phyloP scores from a whole-genome alignment of 257 asterid species.

The Primulina huaijiensis region DNA sequence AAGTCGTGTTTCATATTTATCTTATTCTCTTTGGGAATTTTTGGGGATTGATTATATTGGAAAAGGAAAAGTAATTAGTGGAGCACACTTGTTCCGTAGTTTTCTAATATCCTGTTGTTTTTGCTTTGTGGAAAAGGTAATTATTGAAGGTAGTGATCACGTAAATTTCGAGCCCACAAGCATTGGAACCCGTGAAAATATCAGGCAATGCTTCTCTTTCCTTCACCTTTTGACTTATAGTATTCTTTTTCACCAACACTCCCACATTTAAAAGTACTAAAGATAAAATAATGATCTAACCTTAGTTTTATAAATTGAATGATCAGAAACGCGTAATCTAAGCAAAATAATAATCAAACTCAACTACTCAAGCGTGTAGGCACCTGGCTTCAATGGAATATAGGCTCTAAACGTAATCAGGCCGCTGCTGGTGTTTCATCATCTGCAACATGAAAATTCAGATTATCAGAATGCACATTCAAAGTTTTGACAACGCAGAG shows the following conservation, averaged over 20 bases:
- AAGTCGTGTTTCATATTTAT: background rate
- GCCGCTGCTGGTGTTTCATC: background rate
- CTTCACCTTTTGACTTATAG: constrained; percentile 14
- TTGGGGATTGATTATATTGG: constrained; percentile 14
- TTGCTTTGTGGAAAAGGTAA: background rate
- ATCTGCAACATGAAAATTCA: background rate
- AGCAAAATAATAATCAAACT: background rate
- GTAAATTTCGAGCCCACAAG: constrained; percentile 5
- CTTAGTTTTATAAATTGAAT: too few species aligned
- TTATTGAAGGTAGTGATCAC: constrained; percentile 16
- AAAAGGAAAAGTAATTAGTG: too few species aligned
- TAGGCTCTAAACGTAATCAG: background rate
- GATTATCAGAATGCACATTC: background rate
- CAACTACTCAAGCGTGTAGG: background rate
- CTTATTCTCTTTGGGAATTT: constrained; percentile 11
- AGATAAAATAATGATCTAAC: background rate
- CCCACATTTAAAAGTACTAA: background rate
- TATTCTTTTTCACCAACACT: constrained; percentile 2
- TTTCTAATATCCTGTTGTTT: background rate
- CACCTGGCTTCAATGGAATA: background rate
- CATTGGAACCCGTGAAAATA: background rate
- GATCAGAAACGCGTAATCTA: background rate
- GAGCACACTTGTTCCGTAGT: background rate
- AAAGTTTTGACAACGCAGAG: background rate
- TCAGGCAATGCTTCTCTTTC: background rate